phyloP scores from a whole-genome alignment of 2,329 filamentous ascomycete species.

The Trichoderma arundinaceum region DNA sequence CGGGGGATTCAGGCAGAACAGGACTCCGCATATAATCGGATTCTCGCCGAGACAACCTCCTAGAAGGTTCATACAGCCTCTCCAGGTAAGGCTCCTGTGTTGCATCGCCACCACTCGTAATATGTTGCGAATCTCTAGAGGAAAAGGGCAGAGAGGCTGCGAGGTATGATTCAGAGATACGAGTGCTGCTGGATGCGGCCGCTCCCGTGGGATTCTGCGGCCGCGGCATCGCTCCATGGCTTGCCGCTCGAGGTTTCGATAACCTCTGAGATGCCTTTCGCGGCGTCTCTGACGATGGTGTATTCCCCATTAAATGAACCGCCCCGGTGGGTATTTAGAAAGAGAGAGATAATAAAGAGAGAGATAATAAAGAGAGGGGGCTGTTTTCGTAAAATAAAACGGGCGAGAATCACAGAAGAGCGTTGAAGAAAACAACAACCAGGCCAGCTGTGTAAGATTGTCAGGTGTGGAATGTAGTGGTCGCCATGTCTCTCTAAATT shows the following conservation, averaged over 20 bases:
- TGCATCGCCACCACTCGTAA: not conserved
- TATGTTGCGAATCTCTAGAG: constrained; percentile 18
- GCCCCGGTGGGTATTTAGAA: not conserved
- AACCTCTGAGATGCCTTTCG: constrained; percentile 53
- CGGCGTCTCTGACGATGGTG: constrained; percentile 53
- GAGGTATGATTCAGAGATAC: constrained; percentile 44
- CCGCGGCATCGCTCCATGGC: constrained; percentile 49
- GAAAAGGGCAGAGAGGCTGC: constrained; percentile 38
- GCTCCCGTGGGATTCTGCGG: constrained; percentile 41
- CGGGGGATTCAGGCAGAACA: constrained; percentile 21
- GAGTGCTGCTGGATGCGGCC: constrained; percentile 33
- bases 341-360: not conserved
- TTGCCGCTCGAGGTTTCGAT: constrained; percentile 56
- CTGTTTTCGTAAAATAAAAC: not conserved
- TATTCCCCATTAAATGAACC: constrained; percentile 55
- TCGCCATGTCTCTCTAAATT: constrained; percentile 25
- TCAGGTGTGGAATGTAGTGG: constrained; percentile 24
- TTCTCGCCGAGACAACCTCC: constrained; percentile 27
- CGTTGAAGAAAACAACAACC: constrained; percentile 1
- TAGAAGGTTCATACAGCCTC: constrained; percentile 12
- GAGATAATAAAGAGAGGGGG: not conserved
- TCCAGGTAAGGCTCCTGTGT: constrained; percentile 15
- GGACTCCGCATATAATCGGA: constrained; percentile 23
- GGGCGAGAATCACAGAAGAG: not conserved
- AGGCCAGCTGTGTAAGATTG: constrained; percentile 24